Percentiles rank a stretch among this genome's conserved stretches.
Conservation (phyloP, 2,329 filamentous ascomycete species). For the Amphichorda felina region DNA sequence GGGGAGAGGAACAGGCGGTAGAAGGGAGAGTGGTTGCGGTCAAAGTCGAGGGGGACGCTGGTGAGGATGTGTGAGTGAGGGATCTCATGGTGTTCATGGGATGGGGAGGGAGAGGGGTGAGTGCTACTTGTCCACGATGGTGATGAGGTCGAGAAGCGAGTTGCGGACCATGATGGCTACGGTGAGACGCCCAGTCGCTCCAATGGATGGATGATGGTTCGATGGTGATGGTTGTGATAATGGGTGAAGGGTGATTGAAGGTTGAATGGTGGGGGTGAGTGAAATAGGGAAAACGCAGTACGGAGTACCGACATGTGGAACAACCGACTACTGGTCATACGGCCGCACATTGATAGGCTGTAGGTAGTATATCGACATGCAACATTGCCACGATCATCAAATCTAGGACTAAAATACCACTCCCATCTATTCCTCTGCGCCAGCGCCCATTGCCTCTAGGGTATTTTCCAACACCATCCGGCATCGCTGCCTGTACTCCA, state of each 20-base stretch:
- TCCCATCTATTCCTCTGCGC: neutral
- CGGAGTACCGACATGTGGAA: too few relatives aligned
- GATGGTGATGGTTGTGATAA: neutral
- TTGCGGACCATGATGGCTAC: too few relatives aligned
- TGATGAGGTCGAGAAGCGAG: slow-evolving; percentile 25
- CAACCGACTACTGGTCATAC: too few relatives aligned
- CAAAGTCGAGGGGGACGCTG: slow-evolving; percentile 35
- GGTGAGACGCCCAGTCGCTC: too few relatives aligned
- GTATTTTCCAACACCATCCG: slow-evolving; percentile 32
- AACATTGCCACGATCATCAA: too few relatives aligned
- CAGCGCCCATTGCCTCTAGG: slow-evolving; percentile 24
- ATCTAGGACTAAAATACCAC: neutral
- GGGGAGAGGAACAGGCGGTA: slow-evolving; percentile 32
- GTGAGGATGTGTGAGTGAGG: slow-evolving; percentile 7
- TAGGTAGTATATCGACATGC: too few relatives aligned
- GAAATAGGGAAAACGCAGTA: neutral
- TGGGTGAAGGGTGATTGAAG: neutral
- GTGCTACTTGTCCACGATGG: slow-evolving; percentile 29
- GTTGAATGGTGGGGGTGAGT: neutral
- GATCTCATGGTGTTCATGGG: too few relatives aligned
- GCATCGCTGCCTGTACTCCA: slow-evolving; percentile 36
- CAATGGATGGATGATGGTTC: slow-evolving; percentile 7
- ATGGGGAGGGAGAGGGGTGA: neutral
- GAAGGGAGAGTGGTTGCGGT: slow-evolving; percentile 21
- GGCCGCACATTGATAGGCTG: too few relatives aligned